Evolutionary conservation across 176 grass and related monocot genomes (phyloP), one percentile per base, ranked within the genome.

Genomic region (Alloteropsis semialata): DNA sequence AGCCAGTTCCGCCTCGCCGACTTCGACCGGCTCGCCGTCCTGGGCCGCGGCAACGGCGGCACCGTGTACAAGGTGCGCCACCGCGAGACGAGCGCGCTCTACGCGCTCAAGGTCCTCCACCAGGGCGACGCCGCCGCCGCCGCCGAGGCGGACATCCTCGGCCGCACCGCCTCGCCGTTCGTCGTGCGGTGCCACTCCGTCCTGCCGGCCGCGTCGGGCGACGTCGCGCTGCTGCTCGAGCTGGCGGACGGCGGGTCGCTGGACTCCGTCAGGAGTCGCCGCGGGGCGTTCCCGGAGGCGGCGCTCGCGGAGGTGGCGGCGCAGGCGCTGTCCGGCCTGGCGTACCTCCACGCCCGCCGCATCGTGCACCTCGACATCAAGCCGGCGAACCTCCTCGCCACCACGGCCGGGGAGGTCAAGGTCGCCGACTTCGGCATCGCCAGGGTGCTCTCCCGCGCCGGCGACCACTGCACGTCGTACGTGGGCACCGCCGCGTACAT

Each of bases 51-150:
- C 0, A 89, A 87, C 79, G 87, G 91, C 24, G 81, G 91, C 63
- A 89, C 87, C 5, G 91, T 89, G 6, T 92, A 89, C 91, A 92
- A 87, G 87, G 91, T 87, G 2, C 80, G 80, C 5, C 87, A 92
- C 65, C 84, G 84, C 19, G 84, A 86, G 29, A 87, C 91, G 42
- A 1, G 63, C 51, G 70, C 80, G 61, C 67, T 81, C 24, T 89
- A 92, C 70, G 87, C 91, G 45, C 84, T 92, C 53, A 92, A 92
- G 84, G 15, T 89, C 2, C 56, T 67, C 54, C 82, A 87, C 69
- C 36, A 70, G 22, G 81, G 74, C 32, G 75, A 73, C 32, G 49
- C 71, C 15, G 38, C 54, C 14, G 38, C 54, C 14, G 37, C 80
- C 24, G 32, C 70, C 14, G 91, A 87, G 76, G 81, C 64, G 0